Percentiles rank a stretch among this genome's conserved stretches.
phyloP scores from a whole-genome alignment of 805 yeast genomes.

The Kurtzmaniella fragi region DNA sequence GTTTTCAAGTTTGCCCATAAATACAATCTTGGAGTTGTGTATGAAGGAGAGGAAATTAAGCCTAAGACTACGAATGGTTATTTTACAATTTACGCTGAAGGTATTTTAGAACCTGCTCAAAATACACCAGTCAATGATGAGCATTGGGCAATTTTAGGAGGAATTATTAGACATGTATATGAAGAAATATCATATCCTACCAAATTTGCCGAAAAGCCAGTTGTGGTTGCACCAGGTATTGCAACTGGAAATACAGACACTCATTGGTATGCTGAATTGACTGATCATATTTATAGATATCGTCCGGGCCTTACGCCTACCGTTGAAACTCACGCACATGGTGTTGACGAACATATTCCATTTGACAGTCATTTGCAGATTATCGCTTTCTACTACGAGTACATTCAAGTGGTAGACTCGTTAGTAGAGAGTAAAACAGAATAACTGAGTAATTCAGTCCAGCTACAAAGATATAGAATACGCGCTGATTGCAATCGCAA shows the following conservation, averaged over 20 bases:
- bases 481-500: too few relatives aligned
- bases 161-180: slow-evolving; percentile 33
- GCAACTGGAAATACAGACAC: slow-evolving; percentile 69
- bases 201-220: slow-evolving; percentile 8
- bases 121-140: slow-evolving; percentile 38
- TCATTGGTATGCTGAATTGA: slow-evolving; percentile 51
- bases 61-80: slow-evolving; percentile 33
- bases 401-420: slow-evolving; percentile 28
- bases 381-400: slow-evolving; percentile 49
- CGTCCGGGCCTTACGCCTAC: slow-evolving; percentile 39
- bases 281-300: slow-evolving; percentile 53
- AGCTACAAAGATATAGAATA: too few relatives aligned
- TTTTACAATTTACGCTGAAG: slow-evolving; percentile 27
- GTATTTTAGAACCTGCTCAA: slow-evolving; percentile 48
- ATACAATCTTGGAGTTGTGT: slow-evolving; percentile 43
- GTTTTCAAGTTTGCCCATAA: slow-evolving; percentile 40
- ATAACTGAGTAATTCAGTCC: too few relatives aligned
- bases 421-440: too few relatives aligned
- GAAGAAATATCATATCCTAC: slow-evolving; percentile 29
- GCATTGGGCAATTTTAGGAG: slow-evolving; percentile 34
- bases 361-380: slow-evolving; percentile 52
- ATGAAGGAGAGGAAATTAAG: slow-evolving; percentile 17
- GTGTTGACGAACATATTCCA: slow-evolving; percentile 53
- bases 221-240: slow-evolving; percentile 49
- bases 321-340: slow-evolving; percentile 41